Percentiles rank a stretch among this genome's conserved stretches.
phyloP scores from a whole-genome alignment of 108 stramenopile species.

The Thalassiosira profunda region DNA sequence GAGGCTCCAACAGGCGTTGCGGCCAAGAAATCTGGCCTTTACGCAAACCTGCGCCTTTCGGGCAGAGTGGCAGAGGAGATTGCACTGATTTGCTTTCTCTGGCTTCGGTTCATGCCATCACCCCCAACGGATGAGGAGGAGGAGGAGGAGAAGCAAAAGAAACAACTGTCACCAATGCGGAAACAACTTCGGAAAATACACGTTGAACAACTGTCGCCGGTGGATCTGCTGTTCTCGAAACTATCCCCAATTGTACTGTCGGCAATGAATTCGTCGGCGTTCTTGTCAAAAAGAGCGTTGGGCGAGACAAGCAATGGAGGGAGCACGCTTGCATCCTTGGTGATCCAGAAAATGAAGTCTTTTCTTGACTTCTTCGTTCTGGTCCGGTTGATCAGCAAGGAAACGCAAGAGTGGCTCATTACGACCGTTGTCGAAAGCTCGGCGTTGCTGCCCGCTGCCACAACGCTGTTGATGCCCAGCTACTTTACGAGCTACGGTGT shows the following conservation, averaged over 20 bases:
- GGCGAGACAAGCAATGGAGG: slow-evolving; percentile 7
- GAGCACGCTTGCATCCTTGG: slow-evolving; percentile 9
- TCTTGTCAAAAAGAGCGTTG: slow-evolving; percentile 26
- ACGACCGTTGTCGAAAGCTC: slow-evolving; percentile 59
- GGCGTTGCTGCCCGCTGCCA: slow-evolving; percentile 64
- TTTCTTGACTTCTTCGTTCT: slow-evolving; percentile 56
- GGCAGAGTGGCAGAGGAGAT: slow-evolving; percentile 50
- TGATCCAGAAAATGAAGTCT: slow-evolving; percentile 27
- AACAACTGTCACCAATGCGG: neutral
- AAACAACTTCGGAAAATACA: neutral
- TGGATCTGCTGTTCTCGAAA: slow-evolving; percentile 37
- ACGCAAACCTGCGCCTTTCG: slow-evolving; percentile 22
- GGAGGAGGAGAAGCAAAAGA: slow-evolving; percentile 1
- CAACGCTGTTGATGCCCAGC: slow-evolving; percentile 83
- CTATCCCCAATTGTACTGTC: slow-evolving; percentile 32
- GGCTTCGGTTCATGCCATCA: slow-evolving; percentile 73
- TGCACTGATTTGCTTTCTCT: slow-evolving; percentile 73
- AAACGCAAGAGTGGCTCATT: slow-evolving; percentile 59
- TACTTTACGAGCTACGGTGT: slow-evolving; percentile 79
- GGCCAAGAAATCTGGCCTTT: slow-evolving; percentile 11
- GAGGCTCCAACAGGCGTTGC: neutral
- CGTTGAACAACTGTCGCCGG: slow-evolving; percentile 6
- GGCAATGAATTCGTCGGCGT: slow-evolving; percentile 42
- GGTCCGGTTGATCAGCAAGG: slow-evolving; percentile 55
- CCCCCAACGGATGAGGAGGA: slow-evolving; percentile 28